Evolutionary conservation across 192 early-diverging fungal genomes (phyloP), one percentile per base, ranked within the genome.

Genomic region (Mortierella antarctica): DNA sequence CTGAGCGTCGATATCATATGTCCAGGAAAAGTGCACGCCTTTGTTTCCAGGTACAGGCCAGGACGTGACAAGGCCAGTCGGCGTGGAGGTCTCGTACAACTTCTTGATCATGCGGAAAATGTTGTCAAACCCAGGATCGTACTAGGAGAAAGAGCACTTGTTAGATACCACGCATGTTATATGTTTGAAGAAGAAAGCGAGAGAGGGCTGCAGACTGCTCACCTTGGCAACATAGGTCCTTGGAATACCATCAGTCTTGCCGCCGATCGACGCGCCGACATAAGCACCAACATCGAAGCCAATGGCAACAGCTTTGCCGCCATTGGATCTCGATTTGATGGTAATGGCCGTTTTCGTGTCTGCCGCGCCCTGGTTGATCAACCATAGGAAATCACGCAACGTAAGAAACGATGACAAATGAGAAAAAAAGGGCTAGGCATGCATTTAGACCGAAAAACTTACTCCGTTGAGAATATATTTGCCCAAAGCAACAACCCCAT

Each of bases 1-100:
- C 49, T 61, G 53, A n/a, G 70, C 70, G 50, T 71, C 70, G 21
- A 71, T 71, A 56, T 71, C 70, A 7, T 71, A 71, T 17, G 70
- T 62, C 70, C 70, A 71, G 5, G 62, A 52, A 12, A 60, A 71
- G 48, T 71, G 70, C 15, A 71, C 70, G n/a, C 70, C 70, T 47
- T 57, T 71, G 50, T 71, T 71, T 15, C 70, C 62, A 20, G 70
- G 70, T 6, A 71, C 70, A 9, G 70, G 70, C 70, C 70, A 71
- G n/a, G 62, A 61, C 10, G 70, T 71, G 9, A 71, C 62, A 21
- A 62, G 55, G 12, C 70, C 67, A 51, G 62, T 46, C 0, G 62
- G 7, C 2, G 55, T 55, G 15, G 67, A 56, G 6, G 18, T 56
- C 10, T 9, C 23, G 41, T 68, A 68, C 7, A 68, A 17, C n/a